Evolutionary conservation across 2,329 filamentous ascomycete genomes (phyloP).

Genomic region (Verticillium isaacii): DNA sequence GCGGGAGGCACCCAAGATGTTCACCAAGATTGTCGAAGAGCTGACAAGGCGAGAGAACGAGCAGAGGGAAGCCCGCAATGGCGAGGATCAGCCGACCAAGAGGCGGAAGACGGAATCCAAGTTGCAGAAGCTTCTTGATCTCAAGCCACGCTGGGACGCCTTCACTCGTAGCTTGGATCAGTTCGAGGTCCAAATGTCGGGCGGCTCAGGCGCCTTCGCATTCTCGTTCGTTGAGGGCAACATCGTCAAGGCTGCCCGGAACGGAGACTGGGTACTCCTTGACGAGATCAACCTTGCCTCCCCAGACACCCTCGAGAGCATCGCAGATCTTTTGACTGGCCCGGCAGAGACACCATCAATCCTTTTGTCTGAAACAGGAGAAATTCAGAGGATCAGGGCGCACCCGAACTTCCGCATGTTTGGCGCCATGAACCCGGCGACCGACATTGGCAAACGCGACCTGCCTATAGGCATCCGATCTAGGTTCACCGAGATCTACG

Average conservation of each 20-base stretch:
- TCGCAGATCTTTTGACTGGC: conserved; percentile 81
- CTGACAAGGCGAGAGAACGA: conserved; percentile 40
- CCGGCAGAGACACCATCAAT: conserved; percentile 72
- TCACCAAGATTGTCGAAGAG: conserved; percentile 62
- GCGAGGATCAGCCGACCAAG: conserved; percentile 61
- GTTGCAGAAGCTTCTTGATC: conserved; percentile 54
- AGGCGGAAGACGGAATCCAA: conserved; percentile 62
- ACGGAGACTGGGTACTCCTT: conserved; percentile 93
- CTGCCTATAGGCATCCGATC: conserved; percentile 83
- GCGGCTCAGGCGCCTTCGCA: conserved; percentile 71
- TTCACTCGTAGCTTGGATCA: conserved; percentile 72
- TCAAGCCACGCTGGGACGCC: conserved; percentile 68
- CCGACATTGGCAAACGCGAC: conserved; percentile 94
- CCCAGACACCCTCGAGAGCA: conserved; percentile 88
- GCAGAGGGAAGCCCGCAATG: conserved; percentile 25
- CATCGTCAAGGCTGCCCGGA: conserved; percentile 90
- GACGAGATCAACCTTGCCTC: conserved; percentile 98
- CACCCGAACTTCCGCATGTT: conserved; percentile 95
- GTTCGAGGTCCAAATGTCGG: conserved; percentile 74
- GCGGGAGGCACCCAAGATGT: conserved; percentile 86
- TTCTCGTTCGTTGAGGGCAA: conserved; percentile 97
- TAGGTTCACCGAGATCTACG: conserved; percentile 92
- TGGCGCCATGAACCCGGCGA: conserved; percentile 98
- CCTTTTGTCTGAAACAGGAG: conserved; percentile 86
- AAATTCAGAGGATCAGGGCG: conserved; percentile 82